A percentile compares a stretch with the other conserved stretches of the same genome.
Evolutionary conservation across 1,284 basidiomycete species (phyloP).

Genomic region (Trichosporon ovoides): DNA sequence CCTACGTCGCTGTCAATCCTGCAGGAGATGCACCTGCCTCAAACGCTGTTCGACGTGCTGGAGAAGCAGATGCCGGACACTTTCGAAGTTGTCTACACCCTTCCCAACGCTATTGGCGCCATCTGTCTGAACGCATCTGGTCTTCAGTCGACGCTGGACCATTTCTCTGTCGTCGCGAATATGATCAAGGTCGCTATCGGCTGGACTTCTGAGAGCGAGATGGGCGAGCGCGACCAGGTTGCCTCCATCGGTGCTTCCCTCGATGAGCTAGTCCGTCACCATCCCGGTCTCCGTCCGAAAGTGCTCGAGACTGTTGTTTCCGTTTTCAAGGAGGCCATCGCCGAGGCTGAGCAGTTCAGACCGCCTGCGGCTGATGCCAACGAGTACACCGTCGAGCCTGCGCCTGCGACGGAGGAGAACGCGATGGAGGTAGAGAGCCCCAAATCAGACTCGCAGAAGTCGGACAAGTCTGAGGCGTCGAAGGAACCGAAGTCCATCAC

Average conservation of each 20-base stretch:
- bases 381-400: slow-evolving; percentile 21
- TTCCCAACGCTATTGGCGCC: slow-evolving; percentile 94
- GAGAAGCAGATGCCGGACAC: slow-evolving; percentile 79
- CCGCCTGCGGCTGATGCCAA: slow-evolving; percentile 20
- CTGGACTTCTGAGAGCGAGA: slow-evolving; percentile 66
- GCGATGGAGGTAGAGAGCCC: slow-evolving; percentile 18
- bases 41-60: slow-evolving; percentile 79
- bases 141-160: slow-evolving; percentile 70
- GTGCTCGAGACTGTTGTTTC: slow-evolving; percentile 71
- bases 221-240: slow-evolving; percentile 84
- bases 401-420: background rate
- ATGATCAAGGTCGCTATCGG: slow-evolving; percentile 87
- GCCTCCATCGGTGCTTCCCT: slow-evolving; percentile 80
- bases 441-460: background rate
- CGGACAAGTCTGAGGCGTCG: slow-evolving; percentile 10
- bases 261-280: slow-evolving; percentile 94
- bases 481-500: slow-evolving; percentile 9
- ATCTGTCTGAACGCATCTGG: slow-evolving; percentile 90
- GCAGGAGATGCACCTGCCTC: slow-evolving; percentile 86
- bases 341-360: slow-evolving; percentile 27
- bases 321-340: slow-evolving; percentile 62
- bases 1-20: slow-evolving; percentile 88
- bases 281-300: slow-evolving; percentile 74
- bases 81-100: slow-evolving; percentile 84
- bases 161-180: slow-evolving; percentile 72